phyloP scores from a whole-genome alignment of 2,329 filamentous ascomycete species.

The Ophiosphaerella herpotricha region DNA sequence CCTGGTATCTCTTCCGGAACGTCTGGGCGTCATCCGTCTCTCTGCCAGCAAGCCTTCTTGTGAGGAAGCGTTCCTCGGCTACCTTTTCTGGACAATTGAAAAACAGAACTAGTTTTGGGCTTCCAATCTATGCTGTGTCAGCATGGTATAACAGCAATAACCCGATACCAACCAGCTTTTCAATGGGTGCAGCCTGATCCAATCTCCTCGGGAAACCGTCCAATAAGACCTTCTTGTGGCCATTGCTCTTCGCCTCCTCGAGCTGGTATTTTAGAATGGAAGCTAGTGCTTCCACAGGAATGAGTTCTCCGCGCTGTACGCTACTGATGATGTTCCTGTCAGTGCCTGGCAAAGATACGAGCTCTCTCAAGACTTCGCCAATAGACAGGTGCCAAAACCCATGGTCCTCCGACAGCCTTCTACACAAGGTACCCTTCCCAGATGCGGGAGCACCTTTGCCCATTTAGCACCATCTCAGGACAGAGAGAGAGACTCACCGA shows the following conservation, averaged over 20 bases:
- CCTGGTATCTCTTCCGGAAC: conserved; percentile 3
- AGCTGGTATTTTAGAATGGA: neutral
- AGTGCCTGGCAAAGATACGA: neutral
- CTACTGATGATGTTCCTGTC: neutral
- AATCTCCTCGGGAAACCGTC: conserved; percentile 8
- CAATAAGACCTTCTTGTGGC: neutral
- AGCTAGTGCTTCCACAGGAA: neutral
- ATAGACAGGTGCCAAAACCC: conserved; percentile 32
- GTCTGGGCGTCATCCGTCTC: neutral
- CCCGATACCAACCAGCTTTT: too few relatives aligned
- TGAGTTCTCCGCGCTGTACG: conserved; percentile 1
- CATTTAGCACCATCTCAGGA: conserved; percentile 6
- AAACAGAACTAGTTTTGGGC: conserved; percentile 2
- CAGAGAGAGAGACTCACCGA: neutral
- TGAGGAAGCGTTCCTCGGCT: conserved; percentile 6
- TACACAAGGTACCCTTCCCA: conserved; percentile 42
- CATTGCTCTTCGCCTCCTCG: neutral
- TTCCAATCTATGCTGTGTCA: neutral
- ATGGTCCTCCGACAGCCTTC: conserved; percentile 16
- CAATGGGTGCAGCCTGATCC: conserved; percentile 5
- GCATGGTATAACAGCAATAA: neutral
- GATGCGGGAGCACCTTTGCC: conserved; percentile 34
- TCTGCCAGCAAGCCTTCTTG: conserved; percentile 5
- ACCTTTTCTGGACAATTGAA: conserved; percentile 5
- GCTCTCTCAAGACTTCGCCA: conserved; percentile 22